Evolutionary conservation across 2,329 filamentous ascomycete species (phyloP).

Genomic region (Fonsecaea pugnacius): DNA sequence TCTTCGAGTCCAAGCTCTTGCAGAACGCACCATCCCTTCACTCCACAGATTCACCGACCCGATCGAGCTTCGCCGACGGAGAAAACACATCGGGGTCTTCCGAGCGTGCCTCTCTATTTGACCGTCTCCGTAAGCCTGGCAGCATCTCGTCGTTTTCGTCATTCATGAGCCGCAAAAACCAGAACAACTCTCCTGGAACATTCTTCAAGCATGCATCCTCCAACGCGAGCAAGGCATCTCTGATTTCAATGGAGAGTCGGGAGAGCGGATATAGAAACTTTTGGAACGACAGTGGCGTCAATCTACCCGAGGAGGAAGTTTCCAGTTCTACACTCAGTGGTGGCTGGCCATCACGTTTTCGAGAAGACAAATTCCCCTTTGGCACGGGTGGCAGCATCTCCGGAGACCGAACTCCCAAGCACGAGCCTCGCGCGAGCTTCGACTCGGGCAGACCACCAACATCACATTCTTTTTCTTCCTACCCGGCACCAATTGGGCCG

Average conservation of each 20-base stretch:
- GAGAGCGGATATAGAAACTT: constrained; percentile 95
- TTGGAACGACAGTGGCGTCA: constrained; percentile 97
- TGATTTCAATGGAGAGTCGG: constrained; percentile 93
- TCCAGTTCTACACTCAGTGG: constrained; percentile 64
- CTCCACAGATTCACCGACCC: constrained; percentile 84
- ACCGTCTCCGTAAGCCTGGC: constrained; percentile 89
- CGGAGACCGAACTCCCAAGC: constrained; percentile 82
- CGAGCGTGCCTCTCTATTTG: constrained; percentile 82
- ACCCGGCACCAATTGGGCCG: constrained; percentile 84
- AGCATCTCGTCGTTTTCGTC: constrained; percentile 94
- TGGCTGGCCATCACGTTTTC: constrained; percentile 57
- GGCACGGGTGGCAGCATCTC: constrained; percentile 55
- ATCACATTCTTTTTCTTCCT: constrained; percentile 97
- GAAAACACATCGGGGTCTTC: constrained; percentile 58
- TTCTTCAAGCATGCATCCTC: constrained; percentile 91
- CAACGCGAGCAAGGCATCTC: constrained; percentile 90
- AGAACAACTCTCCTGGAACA: constrained; percentile 79
- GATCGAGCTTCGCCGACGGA: constrained; percentile 80
- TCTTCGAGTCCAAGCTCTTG: constrained; percentile 94
- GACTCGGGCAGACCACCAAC: constrained; percentile 91
- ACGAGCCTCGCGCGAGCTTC: constrained; percentile 80
- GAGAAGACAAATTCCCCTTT: constrained; percentile 70
- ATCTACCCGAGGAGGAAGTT: constrained; percentile 82
- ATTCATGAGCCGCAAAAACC: constrained; percentile 97
- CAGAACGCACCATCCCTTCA: constrained; percentile 85